A percentile compares a stretch with the other conserved stretches of the same genome.
phyloP scores from a whole-genome alignment of 1,284 basidiomycete genomes.

The Apiotrichum gracile region DNA sequence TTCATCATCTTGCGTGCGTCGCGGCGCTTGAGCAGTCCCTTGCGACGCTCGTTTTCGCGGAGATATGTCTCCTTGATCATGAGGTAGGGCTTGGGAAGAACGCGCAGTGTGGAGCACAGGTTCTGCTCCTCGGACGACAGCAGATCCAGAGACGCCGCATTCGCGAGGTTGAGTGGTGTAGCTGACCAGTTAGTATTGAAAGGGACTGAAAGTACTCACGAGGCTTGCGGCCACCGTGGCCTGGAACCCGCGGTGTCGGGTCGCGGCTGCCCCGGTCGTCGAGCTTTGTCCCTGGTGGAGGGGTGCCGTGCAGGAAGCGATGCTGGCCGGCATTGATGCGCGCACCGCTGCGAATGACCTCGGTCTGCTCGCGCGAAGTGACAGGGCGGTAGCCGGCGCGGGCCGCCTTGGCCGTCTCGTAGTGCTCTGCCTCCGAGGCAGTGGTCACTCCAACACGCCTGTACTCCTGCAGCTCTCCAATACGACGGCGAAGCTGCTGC shows the following conservation, averaged over 20 bases:
- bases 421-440: slow-evolving; percentile 79
- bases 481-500: slow-evolving; percentile 72
- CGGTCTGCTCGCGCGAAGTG: slow-evolving; percentile 30
- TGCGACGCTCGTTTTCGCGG: slow-evolving; percentile 81
- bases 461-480: slow-evolving; percentile 82
- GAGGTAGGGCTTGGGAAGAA: slow-evolving; percentile 85
- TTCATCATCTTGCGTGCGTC: slow-evolving; percentile 80
- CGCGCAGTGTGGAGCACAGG: slow-evolving; percentile 79
- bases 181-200: slow-evolving; percentile 14
- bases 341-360: slow-evolving; percentile 33
- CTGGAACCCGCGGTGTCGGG: slow-evolving; percentile 26
- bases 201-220: slow-evolving; percentile 15
- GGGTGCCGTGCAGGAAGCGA: slow-evolving; percentile 35
- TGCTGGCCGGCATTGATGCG: slow-evolving; percentile 42
- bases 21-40: slow-evolving; percentile 72
- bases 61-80: slow-evolving; percentile 87
- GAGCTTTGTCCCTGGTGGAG: slow-evolving; percentile 16
- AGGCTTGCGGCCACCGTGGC: slow-evolving; percentile 27
- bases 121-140: slow-evolving; percentile 77
- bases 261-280: slow-evolving; percentile 28
- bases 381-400: slow-evolving; percentile 37
- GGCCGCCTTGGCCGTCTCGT: slow-evolving; percentile 66
- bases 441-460: slow-evolving; percentile 75
- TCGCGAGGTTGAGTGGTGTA: slow-evolving; percentile 72
- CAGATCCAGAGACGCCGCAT: slow-evolving; percentile 77